Base-by-base conservation (phyloP, 768 basidiomycete species). In the Lanmaoa rubissima region DNA sequence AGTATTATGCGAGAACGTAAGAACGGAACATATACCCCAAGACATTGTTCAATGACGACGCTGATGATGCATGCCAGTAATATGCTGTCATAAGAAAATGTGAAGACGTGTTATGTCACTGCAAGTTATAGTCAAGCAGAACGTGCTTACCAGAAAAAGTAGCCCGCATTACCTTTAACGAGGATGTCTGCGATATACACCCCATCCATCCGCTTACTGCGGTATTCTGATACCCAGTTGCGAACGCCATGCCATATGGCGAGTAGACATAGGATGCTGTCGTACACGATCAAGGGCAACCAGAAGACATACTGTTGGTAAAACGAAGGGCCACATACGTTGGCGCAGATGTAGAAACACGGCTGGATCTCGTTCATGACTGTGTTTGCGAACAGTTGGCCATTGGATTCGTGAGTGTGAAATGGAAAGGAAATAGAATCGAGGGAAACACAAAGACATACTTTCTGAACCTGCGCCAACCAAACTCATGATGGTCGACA, bases 91-190 rank as follows among this genome's bases (percentile, higher is more conserved):
- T 16, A 16, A 9, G 26, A 53, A 55, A 3, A 35, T 9, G 45
- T 49, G 17, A 39, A n/a, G 2, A 26, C 10, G 5, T 26, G 26
- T 26, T 5, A 26, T 26, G 26, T 26, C 26, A 26, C 26, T 26
- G 26, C 26, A 28, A 2, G 1, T n/a, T 5, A 32, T 3, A 1
- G 7, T 2, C 14, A 24, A 42, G 14, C 12, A 17, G 40, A 16
- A 35, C 4, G 13, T 13, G 1, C 61, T 35, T 43, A 66, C 65
- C 51, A 61, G 14, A 61, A 12, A 55, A 59, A 59, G 43, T 66
- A 66, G 24, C 48, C 24, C 14, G n/a, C 41, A 14, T 53, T 67
- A 4, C 52, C 65, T 31, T 43, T 62, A 31, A 67, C 13, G 14
- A 65, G 54, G 4, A 28, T 34, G 7, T 48, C 45, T 28, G 60